Conservation (phyloP, 345 rosid genomes). For the Ricinus communis region DNA sequence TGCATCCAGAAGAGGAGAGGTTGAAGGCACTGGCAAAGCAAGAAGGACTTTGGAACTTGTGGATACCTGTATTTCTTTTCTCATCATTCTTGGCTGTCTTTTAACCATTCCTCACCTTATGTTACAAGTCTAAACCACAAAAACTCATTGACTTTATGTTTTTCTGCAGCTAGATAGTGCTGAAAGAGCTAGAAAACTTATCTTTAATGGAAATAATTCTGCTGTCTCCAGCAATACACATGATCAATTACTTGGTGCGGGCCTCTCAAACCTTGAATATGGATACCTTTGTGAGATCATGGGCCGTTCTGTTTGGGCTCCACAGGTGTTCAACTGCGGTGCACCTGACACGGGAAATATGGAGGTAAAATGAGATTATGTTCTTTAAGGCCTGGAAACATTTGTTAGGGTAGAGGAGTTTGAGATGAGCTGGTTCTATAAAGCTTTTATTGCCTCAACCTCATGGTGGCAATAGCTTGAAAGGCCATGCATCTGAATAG, state of each 20-base stretch:
- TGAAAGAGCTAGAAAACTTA: slow-evolving; percentile 67
- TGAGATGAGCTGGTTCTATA: slow-evolving; percentile 1
- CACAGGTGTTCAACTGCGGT: slow-evolving; percentile 92
- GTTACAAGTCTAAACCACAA: too few relatives aligned
- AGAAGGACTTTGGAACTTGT: slow-evolving; percentile 93
- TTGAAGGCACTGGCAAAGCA: slow-evolving; percentile 82
- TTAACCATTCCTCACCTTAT: not conserved
- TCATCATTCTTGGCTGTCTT: not conserved
- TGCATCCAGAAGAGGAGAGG: slow-evolving; percentile 93
- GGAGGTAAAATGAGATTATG: slow-evolving; percentile 62
- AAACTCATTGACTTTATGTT: slow-evolving; percentile 21
- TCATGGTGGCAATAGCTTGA: slow-evolving; percentile 1
- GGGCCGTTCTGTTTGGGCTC: slow-evolving; percentile 97
- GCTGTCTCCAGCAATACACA: slow-evolving; percentile 23
- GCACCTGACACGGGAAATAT: slow-evolving; percentile 99
- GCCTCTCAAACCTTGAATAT: slow-evolving; percentile 93
- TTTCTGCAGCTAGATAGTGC: slow-evolving; percentile 86
- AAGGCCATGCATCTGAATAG: not conserved
- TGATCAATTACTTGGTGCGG: slow-evolving; percentile 73
- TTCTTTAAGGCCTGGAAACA: too few relatives aligned
- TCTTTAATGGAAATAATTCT: slow-evolving; percentile 40
- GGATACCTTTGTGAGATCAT: slow-evolving; percentile 97
- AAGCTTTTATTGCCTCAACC: slow-evolving; percentile 12
- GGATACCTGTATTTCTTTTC: slow-evolving; percentile 58
- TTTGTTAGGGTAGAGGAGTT: not conserved